Conservation (phyloP, 2,329 filamentous ascomycete genomes). For the Verruconis gallopava region DNA sequence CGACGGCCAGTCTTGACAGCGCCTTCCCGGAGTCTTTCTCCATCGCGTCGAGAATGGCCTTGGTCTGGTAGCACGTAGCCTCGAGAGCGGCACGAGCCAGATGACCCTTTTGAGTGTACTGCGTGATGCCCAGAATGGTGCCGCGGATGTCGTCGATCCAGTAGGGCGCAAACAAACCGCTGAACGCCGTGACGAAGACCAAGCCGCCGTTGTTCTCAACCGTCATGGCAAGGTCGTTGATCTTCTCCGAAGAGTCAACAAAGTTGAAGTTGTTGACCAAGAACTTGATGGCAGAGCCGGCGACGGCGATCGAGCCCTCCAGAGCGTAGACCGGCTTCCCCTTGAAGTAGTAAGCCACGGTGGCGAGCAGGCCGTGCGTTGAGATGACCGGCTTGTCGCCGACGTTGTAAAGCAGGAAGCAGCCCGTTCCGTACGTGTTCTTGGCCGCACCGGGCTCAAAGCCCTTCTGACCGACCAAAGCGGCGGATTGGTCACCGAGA, state of each 20-base stretch:
- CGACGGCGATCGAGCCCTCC: constrained; percentile 73
- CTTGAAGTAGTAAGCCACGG: constrained; percentile 74
- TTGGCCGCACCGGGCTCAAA: constrained; percentile 75
- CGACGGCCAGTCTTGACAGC: constrained; percentile 64
- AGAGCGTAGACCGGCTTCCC: constrained; percentile 61
- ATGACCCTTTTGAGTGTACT: constrained; percentile 77
- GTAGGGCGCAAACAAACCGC: constrained; percentile 81
- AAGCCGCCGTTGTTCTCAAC: constrained; percentile 70
- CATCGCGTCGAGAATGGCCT: constrained; percentile 86
- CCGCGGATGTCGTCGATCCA: constrained; percentile 91
- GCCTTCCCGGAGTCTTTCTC: constrained; percentile 69
- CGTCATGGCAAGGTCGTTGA: constrained; percentile 50
- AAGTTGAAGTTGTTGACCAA: constrained; percentile 53
- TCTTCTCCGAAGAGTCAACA: constrained; percentile 47
- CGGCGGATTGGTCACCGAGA: constrained; percentile 75
- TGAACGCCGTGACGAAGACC: constrained; percentile 80
- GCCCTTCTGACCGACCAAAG: constrained; percentile 73
- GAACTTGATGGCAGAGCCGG: constrained; percentile 63
- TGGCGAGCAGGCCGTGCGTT: constrained; percentile 66
- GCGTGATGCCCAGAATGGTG: constrained; percentile 75
- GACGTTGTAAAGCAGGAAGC: constrained; percentile 82
- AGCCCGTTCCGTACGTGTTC: constrained; percentile 85
- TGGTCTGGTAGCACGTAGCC: constrained; percentile 84
- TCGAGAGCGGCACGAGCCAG: constrained; percentile 82
- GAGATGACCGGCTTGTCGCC: constrained; percentile 77